These are phyloP conservation scores for Coemansia sp. DNA, from an alignment of 192 early-diverging fungal species.

Conservation along the genomic window DNA sequence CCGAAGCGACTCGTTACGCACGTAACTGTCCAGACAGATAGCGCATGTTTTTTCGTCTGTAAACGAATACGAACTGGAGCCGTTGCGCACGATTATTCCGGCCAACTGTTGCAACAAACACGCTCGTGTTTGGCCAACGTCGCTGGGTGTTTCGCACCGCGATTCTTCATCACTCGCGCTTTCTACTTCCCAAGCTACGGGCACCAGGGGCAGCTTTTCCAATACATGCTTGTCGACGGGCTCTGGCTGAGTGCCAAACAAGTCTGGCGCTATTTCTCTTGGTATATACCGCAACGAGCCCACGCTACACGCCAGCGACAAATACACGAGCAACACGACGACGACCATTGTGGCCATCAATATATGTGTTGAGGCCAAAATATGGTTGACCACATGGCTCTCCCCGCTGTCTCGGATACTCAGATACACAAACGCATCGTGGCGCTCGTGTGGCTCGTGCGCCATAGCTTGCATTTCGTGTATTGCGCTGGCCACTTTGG, in stretches of 20 bases:
- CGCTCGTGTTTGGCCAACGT: conserved; percentile 8
- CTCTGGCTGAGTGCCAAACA: conserved; percentile 33
- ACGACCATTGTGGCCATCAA: conserved; percentile 25
- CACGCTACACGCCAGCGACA: conserved; percentile 38
- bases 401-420: conserved; percentile 15
- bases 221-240: conserved; percentile 31
- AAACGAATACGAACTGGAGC: conserved; percentile 42
- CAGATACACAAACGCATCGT: conserved; percentile 33
- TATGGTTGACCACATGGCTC: conserved; percentile 16
- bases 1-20: conserved; percentile 64
- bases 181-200: conserved; percentile 32
- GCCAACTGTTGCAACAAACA: conserved; percentile 34
- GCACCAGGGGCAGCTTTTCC: conserved; percentile 33
- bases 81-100: conserved; percentile 33
- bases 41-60: conserved; percentile 69
- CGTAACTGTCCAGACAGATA: conserved; percentile 72
- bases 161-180: conserved; percentile 26
- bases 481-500: conserved; percentile 23
- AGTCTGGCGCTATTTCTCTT: conserved; percentile 30
- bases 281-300: conserved; percentile 43
- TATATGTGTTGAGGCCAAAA: conserved; percentile 35
- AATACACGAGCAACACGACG: conserved; percentile 28
- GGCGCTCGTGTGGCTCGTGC: conserved; percentile 3
- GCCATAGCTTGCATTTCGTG: conserved; percentile 24
- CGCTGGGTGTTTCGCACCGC: conserved; percentile 23